Percentiles rank a stretch among this genome's conserved stretches.
These are phyloP conservation scores for Aurantiochytrium sp. DNA, from an alignment of 108 stramenopile species.

Conservation along the genomic window DNA sequence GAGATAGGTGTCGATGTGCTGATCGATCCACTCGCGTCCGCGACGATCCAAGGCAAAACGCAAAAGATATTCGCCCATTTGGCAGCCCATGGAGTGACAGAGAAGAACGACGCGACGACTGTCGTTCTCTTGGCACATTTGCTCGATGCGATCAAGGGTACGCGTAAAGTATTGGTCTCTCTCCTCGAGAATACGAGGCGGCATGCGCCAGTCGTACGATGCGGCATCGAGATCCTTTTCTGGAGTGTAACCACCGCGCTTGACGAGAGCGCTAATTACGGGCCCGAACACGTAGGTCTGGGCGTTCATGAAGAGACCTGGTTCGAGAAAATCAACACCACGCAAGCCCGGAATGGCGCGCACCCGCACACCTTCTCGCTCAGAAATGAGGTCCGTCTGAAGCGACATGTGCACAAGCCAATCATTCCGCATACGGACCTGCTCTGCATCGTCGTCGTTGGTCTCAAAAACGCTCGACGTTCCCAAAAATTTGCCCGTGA, in stretches of 20 bases:
- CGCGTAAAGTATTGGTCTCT: constrained; percentile 40
- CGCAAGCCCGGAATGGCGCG: constrained; percentile 31
- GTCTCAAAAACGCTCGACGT: neutral
- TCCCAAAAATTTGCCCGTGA: constrained; percentile 28
- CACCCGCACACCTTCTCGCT: constrained; percentile 28
- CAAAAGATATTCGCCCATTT: constrained; percentile 38
- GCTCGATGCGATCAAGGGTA: constrained; percentile 30
- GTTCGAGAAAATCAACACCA: constrained; percentile 39
- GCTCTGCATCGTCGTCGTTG: constrained; percentile 18
- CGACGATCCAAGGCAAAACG: constrained; percentile 24
- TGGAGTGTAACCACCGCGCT: constrained; percentile 30
- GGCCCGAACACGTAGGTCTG: constrained; percentile 40
- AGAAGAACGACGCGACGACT: constrained; percentile 35
- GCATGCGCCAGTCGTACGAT: constrained; percentile 48
- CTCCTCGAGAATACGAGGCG: constrained; percentile 34
- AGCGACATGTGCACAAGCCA: constrained; percentile 31
- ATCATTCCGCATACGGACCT: constrained; percentile 12
- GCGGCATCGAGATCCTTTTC: constrained; percentile 37
- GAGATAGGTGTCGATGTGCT: constrained; percentile 51
- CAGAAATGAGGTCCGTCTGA: constrained; percentile 21
- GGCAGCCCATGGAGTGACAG: constrained; percentile 38
- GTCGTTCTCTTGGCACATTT: constrained; percentile 24
- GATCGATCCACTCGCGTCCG: constrained; percentile 51
- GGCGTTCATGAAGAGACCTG: constrained; percentile 26
- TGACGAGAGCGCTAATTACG: constrained; percentile 27